These are phyloP conservation scores for Cordyceps fumosorosea DNA, from an alignment of 2,329 filamentous ascomycete species.

Conservation along the genomic window DNA sequence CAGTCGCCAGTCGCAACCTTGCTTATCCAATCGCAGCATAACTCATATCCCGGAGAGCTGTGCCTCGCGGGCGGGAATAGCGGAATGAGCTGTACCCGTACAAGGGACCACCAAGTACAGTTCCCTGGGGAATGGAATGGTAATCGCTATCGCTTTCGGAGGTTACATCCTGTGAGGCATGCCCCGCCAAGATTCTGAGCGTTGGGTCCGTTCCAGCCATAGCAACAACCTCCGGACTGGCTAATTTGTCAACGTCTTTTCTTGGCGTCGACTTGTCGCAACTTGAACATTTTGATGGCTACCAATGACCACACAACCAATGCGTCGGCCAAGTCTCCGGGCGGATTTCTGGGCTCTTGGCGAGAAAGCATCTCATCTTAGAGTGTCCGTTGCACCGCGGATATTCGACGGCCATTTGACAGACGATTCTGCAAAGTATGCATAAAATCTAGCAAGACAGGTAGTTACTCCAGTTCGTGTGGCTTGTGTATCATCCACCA, in stretches of 20 bases:
- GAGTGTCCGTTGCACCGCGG: background rate
- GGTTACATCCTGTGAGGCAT: too few relatives aligned
- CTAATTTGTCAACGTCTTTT: constrained; percentile 1
- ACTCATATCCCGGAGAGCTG: background rate
- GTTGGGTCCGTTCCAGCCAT: background rate
- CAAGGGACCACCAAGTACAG: too few relatives aligned
- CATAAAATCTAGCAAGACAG: background rate
- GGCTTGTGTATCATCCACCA: background rate
- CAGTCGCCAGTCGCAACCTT: background rate
- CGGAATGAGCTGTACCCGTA: background rate
- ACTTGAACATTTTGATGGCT: background rate
- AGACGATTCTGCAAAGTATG: background rate
- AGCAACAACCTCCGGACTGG: background rate
- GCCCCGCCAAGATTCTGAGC: constrained; percentile 2
- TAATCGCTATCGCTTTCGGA: too few relatives aligned
- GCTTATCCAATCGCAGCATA: background rate
- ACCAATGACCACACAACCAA: background rate
- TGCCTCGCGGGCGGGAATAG: constrained; percentile 5
- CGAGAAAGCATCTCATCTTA: background rate
- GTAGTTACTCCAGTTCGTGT: background rate
- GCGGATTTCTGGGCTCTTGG: background rate
- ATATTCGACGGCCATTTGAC: background rate
- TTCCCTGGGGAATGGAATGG: too few relatives aligned
- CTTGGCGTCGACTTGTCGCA: background rate
- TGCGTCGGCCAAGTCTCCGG: background rate